Conservation (phyloP, 2,329 filamentous ascomycete genomes). For the Phoma sp. region DNA sequence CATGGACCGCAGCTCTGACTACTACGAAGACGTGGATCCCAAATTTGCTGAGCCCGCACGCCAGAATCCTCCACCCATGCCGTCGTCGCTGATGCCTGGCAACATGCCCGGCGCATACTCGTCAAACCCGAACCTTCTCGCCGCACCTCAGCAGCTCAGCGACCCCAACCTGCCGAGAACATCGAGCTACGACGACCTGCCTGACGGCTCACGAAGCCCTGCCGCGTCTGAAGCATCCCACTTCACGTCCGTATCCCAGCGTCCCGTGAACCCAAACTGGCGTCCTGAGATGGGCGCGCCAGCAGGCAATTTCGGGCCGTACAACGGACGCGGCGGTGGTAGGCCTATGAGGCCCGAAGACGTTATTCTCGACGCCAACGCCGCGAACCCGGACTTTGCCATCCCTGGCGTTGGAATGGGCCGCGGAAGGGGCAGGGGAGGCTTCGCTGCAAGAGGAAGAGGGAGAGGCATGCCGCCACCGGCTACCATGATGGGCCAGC, state of each 20-base stretch:
- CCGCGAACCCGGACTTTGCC: conserved; percentile 83
- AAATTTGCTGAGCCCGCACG: conserved; percentile 69
- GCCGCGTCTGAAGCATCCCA: conserved; percentile 77
- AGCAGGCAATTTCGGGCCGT: conserved; percentile 47
- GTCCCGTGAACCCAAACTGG: conserved; percentile 89
- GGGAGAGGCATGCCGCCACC: conserved; percentile 40
- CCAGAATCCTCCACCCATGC: conserved; percentile 36
- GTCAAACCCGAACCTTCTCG: conserved; percentile 39
- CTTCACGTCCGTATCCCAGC: conserved; percentile 90
- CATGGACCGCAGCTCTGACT: conserved; percentile 57
- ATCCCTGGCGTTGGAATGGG: conserved; percentile 60
- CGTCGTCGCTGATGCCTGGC: conserved; percentile 34
- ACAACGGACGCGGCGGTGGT: conserved; percentile 44
- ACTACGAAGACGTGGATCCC: conserved; percentile 94
- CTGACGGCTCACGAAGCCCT: conserved; percentile 71
- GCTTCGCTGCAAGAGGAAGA: conserved; percentile 40
- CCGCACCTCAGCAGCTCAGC: conserved; percentile 25
- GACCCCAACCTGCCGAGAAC: conserved; percentile 49
- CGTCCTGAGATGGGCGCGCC: conserved; percentile 57
- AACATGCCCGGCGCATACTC: conserved; percentile 44
- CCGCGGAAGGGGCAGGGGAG: conserved; percentile 42
- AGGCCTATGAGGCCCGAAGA: conserved; percentile 65
- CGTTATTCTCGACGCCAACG: conserved; percentile 67
- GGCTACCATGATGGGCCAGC: conserved; percentile 34
- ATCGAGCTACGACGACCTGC: conserved; percentile 68